Evolutionary conservation across 2,329 filamentous ascomycete species (phyloP), one percentile per base, ranked within the genome.

Genomic region (Teratosphaeria viscida): DNA sequence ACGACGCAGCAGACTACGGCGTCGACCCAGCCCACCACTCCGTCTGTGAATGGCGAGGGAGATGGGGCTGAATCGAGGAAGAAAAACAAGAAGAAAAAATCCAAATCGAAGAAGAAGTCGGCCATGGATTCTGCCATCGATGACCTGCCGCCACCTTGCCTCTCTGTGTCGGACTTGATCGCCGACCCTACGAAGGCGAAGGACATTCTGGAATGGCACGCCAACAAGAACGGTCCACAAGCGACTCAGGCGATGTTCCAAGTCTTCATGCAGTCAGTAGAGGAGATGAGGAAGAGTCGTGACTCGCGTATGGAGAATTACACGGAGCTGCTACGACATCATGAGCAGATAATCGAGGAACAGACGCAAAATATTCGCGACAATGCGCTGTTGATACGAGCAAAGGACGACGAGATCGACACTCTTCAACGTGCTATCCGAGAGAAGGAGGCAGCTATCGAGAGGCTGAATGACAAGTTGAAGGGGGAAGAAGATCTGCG

Each of bases 391-490:
- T 86, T 87, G 71, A 79, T 89, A 69, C 88, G 86, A 16, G 89
- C 94, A 59, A 82, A 86, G 68, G 89, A 92, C n/a, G 92, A 96
- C 67, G 92, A 97, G 74, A 88, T 96, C 60, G 90, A 95, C 67
- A 85, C 83, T 3, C 77, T 97, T 61, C 84, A 87, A 56, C 90
- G 95, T 59, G 89, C 92, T 64, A 77, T 97, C 7, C 76, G 92
- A 52, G 80, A 84, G 55, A 84, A 91, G 66, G 89, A 95, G 61
- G 54, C 32, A 19, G 60, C 62, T 79, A 64, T 68, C 19, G 61
- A 56, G 55, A 61, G 58, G 54, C 55, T 68, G 7, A 59, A 67
- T 32, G 62, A 58, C 11, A 63, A 64, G 57, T 55, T 70, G 43
- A 63, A 64, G 57, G 66, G 61, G n/a, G 63, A 70, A 56, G 63